Conservation (phyloP, 345 rosid genomes). For the Citropsis articulata region DNA sequence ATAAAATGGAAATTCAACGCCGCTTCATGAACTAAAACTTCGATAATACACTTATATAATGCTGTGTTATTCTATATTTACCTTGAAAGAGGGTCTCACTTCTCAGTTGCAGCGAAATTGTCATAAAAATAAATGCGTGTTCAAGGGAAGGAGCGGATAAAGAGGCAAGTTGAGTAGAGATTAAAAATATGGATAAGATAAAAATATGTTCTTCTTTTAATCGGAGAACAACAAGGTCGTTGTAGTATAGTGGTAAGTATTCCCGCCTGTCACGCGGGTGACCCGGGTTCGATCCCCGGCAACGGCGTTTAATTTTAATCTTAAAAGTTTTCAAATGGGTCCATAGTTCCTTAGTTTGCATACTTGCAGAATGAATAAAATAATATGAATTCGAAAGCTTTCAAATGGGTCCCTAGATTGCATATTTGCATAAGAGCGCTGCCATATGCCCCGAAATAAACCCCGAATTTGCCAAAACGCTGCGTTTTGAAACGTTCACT, state of each 20-base stretch:
- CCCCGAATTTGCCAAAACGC: too few species aligned
- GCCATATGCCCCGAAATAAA: too few species aligned
- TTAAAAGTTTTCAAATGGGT: too few species aligned
- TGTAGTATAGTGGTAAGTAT: slow-evolving; percentile 66
- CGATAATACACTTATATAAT: too few species aligned
- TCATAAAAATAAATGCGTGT: neutral
- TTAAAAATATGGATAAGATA: too few species aligned
- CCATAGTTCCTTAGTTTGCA: too few species aligned
- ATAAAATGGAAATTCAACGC: neutral
- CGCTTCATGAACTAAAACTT: neutral
- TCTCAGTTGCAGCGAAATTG: neutral
- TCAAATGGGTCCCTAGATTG: too few species aligned
- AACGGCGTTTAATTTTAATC: slow-evolving; percentile 33
- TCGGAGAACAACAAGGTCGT: slow-evolving; percentile 9
- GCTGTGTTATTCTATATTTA: too few species aligned
- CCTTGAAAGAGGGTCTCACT: neutral
- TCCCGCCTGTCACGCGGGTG: slow-evolving; percentile 72
- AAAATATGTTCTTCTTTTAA: fast-evolving
- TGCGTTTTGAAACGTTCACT: too few species aligned
- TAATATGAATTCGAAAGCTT: too few species aligned
- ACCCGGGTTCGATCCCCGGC: slow-evolving; percentile 81
- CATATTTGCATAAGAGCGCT: too few species aligned
- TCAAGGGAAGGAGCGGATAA: neutral
- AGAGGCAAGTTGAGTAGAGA: neutral
- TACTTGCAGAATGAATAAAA: too few species aligned